Evolutionary conservation across 1,284 basidiomycete species (phyloP).

Genomic region (Schizophyllum commune): DNA sequence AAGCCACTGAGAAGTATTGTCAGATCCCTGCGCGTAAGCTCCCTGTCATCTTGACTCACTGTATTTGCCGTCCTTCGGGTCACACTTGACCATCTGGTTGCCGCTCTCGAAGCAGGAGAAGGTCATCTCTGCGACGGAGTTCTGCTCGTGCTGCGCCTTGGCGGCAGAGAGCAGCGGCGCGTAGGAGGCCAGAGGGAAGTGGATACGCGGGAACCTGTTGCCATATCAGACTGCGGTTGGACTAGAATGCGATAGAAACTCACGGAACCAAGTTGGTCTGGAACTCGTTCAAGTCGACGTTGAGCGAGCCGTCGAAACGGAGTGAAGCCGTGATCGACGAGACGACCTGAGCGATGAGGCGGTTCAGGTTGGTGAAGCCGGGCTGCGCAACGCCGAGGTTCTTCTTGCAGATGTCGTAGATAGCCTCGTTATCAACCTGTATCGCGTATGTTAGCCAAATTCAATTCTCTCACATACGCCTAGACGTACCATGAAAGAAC

Average conservation of each 20-base stretch:
- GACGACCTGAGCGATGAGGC: slow-evolving; percentile 96
- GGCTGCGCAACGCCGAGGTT: slow-evolving; percentile 85
- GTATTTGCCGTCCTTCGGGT: slow-evolving; percentile 95
- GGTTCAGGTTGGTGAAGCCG: slow-evolving; percentile 92
- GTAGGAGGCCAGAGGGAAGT: slow-evolving; percentile 96
- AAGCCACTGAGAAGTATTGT: slow-evolving; percentile 54
- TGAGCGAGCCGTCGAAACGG: slow-evolving; percentile 95
- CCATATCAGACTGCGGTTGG: slow-evolving; percentile 4
- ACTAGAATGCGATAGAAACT: slow-evolving; percentile 24
- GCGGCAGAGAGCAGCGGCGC: slow-evolving; percentile 89
- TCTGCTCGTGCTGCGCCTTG: slow-evolving; percentile 92
- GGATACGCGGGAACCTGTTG: slow-evolving; percentile 87
- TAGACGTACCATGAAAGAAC: slow-evolving; percentile 85
- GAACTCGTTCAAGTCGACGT: slow-evolving; percentile 98
- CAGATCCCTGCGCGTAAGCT: slow-evolving; percentile 6
- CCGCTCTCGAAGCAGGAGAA: slow-evolving; percentile 97
- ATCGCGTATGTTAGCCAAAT: not conserved
- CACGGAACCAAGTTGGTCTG: slow-evolving; percentile 96
- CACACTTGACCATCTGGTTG: slow-evolving; percentile 99
- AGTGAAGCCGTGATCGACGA: slow-evolving; percentile 97
- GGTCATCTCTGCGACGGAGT: slow-evolving; percentile 98
- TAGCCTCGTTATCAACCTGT: slow-evolving; percentile 93
- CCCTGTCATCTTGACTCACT: slow-evolving; percentile 43
- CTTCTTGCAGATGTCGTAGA: slow-evolving; percentile 99
- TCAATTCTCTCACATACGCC: not conserved